These are phyloP conservation scores for Umbelopsis ramanniana DNA, from an alignment of 192 early-diverging fungal genomes.

Conservation along the genomic window DNA sequence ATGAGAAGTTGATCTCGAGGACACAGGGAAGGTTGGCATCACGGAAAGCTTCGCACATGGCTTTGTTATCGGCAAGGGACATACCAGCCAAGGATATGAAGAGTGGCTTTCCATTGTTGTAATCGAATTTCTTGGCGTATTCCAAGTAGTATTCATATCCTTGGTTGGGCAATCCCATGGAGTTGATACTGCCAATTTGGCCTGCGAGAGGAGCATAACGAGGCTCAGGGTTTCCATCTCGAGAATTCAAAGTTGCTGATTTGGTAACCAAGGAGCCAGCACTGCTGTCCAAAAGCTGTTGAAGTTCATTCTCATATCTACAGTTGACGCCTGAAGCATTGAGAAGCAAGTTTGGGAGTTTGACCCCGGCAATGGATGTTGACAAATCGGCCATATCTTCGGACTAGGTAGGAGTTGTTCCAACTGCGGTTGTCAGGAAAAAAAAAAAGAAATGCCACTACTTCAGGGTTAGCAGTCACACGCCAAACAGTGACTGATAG, in stretches of 20 bases:
- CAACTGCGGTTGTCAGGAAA: neutral
- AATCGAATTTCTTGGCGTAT: slow-evolving; percentile 41
- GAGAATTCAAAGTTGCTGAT: slow-evolving; percentile 36
- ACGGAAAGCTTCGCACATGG: slow-evolving; percentile 41
- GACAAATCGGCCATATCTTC: slow-evolving; percentile 40
- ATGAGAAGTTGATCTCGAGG: slow-evolving; percentile 42
- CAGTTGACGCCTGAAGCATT: slow-evolving; percentile 45
- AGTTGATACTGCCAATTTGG: slow-evolving; percentile 36
- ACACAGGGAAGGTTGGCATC: slow-evolving; percentile 33
- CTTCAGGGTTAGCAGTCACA: neutral
- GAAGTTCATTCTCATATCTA: slow-evolving; percentile 31
- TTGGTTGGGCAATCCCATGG: slow-evolving; percentile 43
- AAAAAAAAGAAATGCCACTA: neutral
- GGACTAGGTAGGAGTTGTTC: neutral
- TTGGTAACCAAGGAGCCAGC: slow-evolving; percentile 43
- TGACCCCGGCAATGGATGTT: slow-evolving; percentile 39
- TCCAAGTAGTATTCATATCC: slow-evolving; percentile 42
- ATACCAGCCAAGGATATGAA: slow-evolving; percentile 41
- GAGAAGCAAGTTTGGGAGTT: slow-evolving; percentile 39
- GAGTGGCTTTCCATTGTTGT: slow-evolving; percentile 35
- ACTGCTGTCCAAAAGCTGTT: slow-evolving; percentile 34
- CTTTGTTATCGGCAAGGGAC: slow-evolving; percentile 37
- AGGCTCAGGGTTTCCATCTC: slow-evolving; percentile 41
- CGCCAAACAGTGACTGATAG: too few species aligned
- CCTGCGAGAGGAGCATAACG: slow-evolving; percentile 35